phyloP scores from a whole-genome alignment of 805 yeast genomes.

The Vanderwaltozyma tropicalis region DNA sequence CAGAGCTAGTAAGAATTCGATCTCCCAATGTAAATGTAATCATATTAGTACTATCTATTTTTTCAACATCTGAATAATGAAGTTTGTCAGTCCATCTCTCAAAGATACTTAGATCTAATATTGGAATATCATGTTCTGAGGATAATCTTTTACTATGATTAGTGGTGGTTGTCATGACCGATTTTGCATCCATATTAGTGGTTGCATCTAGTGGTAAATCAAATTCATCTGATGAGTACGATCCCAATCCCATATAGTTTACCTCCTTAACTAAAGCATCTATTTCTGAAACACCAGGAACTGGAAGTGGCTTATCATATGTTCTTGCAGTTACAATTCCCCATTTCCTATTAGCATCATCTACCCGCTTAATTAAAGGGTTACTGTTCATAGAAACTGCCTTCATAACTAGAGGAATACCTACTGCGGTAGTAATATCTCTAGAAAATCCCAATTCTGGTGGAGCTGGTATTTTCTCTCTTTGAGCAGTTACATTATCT shows the following conservation, averaged over 20 bases:
- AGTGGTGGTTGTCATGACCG: no score
- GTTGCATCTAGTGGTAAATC: no score
- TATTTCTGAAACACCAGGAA: not conserved
- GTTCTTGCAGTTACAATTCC: conserved; percentile 13
- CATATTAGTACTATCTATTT: no score
- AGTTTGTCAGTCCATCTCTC: no score
- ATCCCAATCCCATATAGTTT: conserved; percentile 1
- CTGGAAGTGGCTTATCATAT: conserved; percentile 19
- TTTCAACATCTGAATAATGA: no score
- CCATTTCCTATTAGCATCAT: conserved; percentile 17
- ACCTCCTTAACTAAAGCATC: conserved; percentile 1
- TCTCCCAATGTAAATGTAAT: no score
- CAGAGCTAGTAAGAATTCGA: not conserved
- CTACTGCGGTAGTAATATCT: conserved; percentile 1
- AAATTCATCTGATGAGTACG: no score
- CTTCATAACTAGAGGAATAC: conserved; percentile 4
- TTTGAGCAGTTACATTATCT: not conserved
- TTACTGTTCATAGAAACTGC: conserved; percentile 5
- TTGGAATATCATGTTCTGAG: no score
- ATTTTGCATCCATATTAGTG: no score
- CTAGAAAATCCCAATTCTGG: conserved; percentile 11
- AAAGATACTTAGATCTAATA: no score
- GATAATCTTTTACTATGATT: no score
- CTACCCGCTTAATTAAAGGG: conserved; percentile 7
- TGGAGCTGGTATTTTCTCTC: not conserved